Percentiles rank a stretch among this genome's conserved stretches.
Conservation (phyloP, 352 stramenopile species). For the Elongisporangium undulatum region DNA sequence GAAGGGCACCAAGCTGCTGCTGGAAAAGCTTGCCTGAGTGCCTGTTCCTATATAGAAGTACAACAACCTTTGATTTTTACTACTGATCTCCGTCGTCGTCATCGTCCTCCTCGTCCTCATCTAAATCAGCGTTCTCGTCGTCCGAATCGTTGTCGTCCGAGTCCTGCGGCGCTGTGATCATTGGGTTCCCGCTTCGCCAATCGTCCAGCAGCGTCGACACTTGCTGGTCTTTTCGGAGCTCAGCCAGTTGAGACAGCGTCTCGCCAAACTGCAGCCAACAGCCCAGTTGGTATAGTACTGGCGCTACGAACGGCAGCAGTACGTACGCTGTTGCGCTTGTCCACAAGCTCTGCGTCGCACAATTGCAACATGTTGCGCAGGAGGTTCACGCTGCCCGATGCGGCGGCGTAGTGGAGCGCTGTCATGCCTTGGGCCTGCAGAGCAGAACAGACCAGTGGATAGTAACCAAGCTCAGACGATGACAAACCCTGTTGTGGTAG, state of each 20-base stretch:
- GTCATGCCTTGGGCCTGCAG: conserved; percentile 66
- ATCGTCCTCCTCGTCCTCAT: conserved; percentile 9
- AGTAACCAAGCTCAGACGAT: neutral
- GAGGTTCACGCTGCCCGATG: conserved; percentile 50
- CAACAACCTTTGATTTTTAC: conserved; percentile 5
- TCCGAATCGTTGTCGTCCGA: conserved; percentile 11
- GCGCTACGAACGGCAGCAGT: neutral
- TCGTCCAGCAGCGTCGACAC: conserved; percentile 33
- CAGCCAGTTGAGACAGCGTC: conserved; percentile 41
- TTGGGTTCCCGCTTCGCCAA: conserved; percentile 33
- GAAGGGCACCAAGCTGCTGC: conserved; percentile 78
- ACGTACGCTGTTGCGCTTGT: conserved; percentile 55
- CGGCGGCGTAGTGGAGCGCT: conserved; percentile 59
- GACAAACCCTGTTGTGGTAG: neutral
- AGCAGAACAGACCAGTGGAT: neutral
- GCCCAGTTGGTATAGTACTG: neutral
- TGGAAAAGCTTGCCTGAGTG: conserved; percentile 75
- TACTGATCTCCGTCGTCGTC: conserved; percentile 13
- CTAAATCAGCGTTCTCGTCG: conserved; percentile 14
- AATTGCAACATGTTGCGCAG: conserved; percentile 62
- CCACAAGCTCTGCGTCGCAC: conserved; percentile 43
- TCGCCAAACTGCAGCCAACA: conserved; percentile 46
- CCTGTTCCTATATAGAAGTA: conserved; percentile 6
- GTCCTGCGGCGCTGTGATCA: conserved; percentile 16
- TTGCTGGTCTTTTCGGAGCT: conserved; percentile 28